Evolutionary conservation across 2,329 filamentous ascomycete genomes (phyloP).

Genomic region (Xylariomycetidae sp.): DNA sequence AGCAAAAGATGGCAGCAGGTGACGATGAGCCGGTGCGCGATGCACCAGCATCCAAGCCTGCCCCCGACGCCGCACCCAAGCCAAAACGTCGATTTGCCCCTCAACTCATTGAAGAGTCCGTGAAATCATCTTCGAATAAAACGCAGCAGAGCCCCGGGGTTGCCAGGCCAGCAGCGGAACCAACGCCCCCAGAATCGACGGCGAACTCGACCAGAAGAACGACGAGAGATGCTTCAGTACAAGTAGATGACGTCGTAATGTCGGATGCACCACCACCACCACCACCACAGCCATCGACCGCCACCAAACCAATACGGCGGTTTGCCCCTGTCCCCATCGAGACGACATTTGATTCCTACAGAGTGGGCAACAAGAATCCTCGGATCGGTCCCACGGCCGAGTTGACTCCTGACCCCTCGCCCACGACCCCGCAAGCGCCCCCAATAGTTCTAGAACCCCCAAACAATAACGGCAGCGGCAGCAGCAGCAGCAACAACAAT

Average conservation of each 20-base stretch:
- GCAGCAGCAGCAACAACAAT: constrained; percentile 6
- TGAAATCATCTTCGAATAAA: constrained; percentile 21
- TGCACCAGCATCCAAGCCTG: constrained; percentile 11
- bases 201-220: constrained; percentile 14
- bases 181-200: constrained; percentile 13
- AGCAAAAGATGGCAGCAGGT: constrained; percentile 15
- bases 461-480: constrained; percentile 15
- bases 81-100: constrained; percentile 27
- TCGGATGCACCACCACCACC: constrained; percentile 16
- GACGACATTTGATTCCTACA: constrained; percentile 60
- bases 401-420: constrained; percentile 50
- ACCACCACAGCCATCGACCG: constrained; percentile 5
- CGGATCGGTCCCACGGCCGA: constrained; percentile 54
- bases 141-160: constrained; percentile 5
- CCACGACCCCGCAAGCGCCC: constrained; percentile 42
- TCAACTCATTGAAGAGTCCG: constrained; percentile 29
- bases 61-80: constrained; percentile 20
- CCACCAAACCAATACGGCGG: constrained; percentile 36
- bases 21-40: constrained; percentile 23
- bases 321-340: constrained; percentile 70
- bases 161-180: constrained; percentile 2
- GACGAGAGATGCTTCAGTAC: constrained; percentile 25
- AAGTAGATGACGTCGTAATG: constrained; percentile 23
- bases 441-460: constrained; percentile 10
- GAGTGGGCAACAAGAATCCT: constrained; percentile 35